Evolutionary conservation across 2,329 filamentous ascomycete species (phyloP).

Genomic region (Apiospora pterosperma): DNA sequence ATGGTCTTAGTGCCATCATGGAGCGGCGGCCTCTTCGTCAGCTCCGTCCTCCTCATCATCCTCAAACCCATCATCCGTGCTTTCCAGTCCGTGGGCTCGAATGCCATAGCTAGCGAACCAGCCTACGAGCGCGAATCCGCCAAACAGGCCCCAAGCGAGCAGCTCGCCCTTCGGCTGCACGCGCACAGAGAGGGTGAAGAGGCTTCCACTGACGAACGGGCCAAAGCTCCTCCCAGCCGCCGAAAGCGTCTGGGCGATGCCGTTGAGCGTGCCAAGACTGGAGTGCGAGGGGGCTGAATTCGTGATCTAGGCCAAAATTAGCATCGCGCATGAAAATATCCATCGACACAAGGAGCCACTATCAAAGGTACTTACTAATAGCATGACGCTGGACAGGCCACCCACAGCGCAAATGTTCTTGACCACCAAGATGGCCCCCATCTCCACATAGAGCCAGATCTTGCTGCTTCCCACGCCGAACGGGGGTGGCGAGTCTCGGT

Average conservation of each 20-base stretch:
- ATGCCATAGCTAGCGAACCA: constrained; percentile 80
- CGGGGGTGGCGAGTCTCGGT: constrained; percentile 57
- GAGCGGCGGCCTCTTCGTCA: not conserved
- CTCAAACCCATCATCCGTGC: constrained; percentile 45
- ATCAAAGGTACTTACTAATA: constrained; percentile 60
- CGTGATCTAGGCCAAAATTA: constrained; percentile 63
- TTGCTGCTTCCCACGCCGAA: constrained; percentile 61
- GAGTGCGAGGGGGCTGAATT: constrained; percentile 86
- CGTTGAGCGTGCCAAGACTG: constrained; percentile 86
- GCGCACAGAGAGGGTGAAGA: constrained; percentile 76
- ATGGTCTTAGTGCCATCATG: constrained; percentile 1
- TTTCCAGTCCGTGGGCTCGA: constrained; percentile 58
- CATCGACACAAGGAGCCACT: not conserved
- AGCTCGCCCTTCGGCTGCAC: constrained; percentile 79
- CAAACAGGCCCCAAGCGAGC: constrained; percentile 84
- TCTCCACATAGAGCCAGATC: constrained; percentile 72
- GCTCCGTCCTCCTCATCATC: constrained; percentile 25
- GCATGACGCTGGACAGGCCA: constrained; percentile 82
- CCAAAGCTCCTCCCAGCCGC: constrained; percentile 86
- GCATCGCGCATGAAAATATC: constrained; percentile 7
- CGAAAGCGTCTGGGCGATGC: constrained; percentile 88
- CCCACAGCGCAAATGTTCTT: constrained; percentile 91
- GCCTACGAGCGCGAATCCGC: constrained; percentile 74
- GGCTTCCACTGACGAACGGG: constrained; percentile 79
- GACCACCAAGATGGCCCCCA: constrained; percentile 76